phyloP scores from a whole-genome alignment of 768 basidiomycete species.

The Tylopilus balloui region DNA sequence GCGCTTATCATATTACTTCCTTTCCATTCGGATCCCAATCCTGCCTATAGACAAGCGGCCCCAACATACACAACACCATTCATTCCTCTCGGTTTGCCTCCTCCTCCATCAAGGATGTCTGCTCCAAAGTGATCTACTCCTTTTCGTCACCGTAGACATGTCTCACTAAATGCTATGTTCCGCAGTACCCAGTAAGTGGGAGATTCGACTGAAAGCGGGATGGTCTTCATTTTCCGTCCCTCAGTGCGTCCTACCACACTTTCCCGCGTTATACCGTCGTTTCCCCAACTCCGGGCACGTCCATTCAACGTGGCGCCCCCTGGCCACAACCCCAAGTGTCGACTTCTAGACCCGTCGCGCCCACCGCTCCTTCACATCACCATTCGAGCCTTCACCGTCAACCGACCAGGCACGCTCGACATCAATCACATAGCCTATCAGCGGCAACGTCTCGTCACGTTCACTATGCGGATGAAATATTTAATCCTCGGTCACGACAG shows the following conservation, averaged over 20 bases:
- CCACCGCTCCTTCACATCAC: slow-evolving; percentile 1
- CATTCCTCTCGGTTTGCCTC: slow-evolving; percentile 17
- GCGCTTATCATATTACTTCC: neutral
- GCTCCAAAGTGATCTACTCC: slow-evolving; percentile 19
- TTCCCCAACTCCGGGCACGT: neutral
- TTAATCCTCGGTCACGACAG: slow-evolving; percentile 11
- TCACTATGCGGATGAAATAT: slow-evolving; percentile 20
- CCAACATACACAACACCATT: slow-evolving; percentile 17
- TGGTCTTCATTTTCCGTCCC: slow-evolving; percentile 11
- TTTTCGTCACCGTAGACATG: neutral
- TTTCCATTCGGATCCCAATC: neutral
- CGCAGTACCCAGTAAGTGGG: slow-evolving; percentile 26
- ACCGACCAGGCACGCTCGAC: neutral
- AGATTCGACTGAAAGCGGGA: slow-evolving; percentile 4
- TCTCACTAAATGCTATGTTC: slow-evolving; percentile 4
- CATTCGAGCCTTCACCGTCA: slow-evolving; percentile 2
- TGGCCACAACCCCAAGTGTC: slow-evolving; percentile 5
- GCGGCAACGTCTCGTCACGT: slow-evolving; percentile 21
- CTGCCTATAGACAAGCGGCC: slow-evolving; percentile 13
- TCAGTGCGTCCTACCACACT: slow-evolving; percentile 25
- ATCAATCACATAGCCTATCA: slow-evolving; percentile 12
- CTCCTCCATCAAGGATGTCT: slow-evolving; percentile 14
- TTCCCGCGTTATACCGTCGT: slow-evolving; percentile 23
- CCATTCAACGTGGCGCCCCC: neutral
- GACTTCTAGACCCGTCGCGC: slow-evolving; percentile 4